Percentiles rank a stretch among this genome's conserved stretches.
Conservation (phyloP, 257 asterid genomes). For the Oldenlandia corymbosa region DNA sequence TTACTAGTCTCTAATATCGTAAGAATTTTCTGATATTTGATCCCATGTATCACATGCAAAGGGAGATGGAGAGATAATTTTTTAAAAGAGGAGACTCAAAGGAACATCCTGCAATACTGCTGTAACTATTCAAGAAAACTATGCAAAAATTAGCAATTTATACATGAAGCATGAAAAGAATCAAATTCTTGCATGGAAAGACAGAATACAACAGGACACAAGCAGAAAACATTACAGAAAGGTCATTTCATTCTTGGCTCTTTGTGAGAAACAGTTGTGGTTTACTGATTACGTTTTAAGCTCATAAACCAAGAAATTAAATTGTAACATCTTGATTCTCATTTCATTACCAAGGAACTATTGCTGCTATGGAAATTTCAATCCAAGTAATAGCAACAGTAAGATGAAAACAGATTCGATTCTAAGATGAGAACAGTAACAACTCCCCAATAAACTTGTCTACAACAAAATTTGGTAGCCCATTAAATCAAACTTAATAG, state of each 20-base stretch:
- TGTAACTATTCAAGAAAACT: background rate
- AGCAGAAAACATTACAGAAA: background rate
- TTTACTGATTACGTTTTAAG: background rate
- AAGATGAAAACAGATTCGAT: slow-evolving; percentile 1
- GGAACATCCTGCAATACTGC: background rate
- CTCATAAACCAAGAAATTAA: background rate
- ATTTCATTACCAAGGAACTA: background rate
- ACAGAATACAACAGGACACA: background rate
- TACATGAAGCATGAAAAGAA: background rate
- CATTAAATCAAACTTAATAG: background rate
- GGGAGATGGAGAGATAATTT: background rate
- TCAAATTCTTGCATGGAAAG: background rate
- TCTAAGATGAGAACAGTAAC: background rate
- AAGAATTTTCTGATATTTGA: background rate
- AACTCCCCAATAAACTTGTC: background rate
- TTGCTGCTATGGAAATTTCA: background rate
- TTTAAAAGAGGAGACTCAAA: too few relatives aligned
- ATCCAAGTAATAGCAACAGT: background rate
- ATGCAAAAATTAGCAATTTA: background rate
- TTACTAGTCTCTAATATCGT: background rate
- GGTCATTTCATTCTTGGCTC: background rate
- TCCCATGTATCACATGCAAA: background rate
- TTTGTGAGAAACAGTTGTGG: background rate
- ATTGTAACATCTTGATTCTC: background rate
- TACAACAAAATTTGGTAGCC: background rate